A percentile compares a stretch with the other conserved stretches of the same genome.
Conservation (phyloP, 805 yeast genomes). For the Kuraishia capsulata region DNA sequence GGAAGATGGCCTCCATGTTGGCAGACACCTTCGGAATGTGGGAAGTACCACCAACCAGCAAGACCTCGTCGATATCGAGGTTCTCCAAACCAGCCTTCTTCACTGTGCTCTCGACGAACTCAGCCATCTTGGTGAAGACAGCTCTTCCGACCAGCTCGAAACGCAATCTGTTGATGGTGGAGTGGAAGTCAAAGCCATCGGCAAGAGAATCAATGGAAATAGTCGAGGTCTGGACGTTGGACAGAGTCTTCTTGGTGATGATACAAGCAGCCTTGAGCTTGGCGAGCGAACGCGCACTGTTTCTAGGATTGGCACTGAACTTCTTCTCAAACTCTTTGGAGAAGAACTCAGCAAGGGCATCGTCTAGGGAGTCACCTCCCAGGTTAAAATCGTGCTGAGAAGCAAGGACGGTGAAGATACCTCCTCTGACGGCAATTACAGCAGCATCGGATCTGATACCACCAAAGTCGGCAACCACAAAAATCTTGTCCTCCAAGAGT, state of each 20-base stretch:
- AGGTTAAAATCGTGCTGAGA: constrained; percentile 74
- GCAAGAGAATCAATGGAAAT: constrained; percentile 93
- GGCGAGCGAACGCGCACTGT: constrained; percentile 76
- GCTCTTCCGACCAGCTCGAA: constrained; percentile 81
- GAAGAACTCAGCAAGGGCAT: constrained; percentile 68
- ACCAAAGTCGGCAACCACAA: constrained; percentile 94
- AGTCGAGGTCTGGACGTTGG: constrained; percentile 80
- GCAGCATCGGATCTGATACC: constrained; percentile 95
- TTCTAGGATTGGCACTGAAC: constrained; percentile 69
- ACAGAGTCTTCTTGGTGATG: constrained; percentile 81
- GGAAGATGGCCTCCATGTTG: constrained; percentile 67
- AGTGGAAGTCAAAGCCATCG: constrained; percentile 89
- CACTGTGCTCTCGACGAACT: constrained; percentile 67
- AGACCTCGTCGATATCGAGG: constrained; percentile 81
- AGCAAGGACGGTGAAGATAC: constrained; percentile 80
- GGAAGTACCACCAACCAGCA: constrained; percentile 90
- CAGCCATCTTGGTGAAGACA: constrained; percentile 66
- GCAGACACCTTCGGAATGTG: constrained; percentile 85
- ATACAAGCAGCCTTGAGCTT: constrained; percentile 80
- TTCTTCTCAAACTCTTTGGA: constrained; percentile 94
- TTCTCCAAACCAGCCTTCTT: constrained; percentile 77
- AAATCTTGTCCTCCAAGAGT: constrained; percentile 56
- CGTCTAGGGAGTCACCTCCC: constrained; percentile 87
- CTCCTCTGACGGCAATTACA: constrained; percentile 87
- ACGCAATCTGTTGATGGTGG: constrained; percentile 88